Percentiles rank a stretch among this genome's conserved stretches.
These are phyloP conservation scores for Wakefieldia striispora DNA, from an alignment of 768 basidiomycete species.

Conservation along the genomic window DNA sequence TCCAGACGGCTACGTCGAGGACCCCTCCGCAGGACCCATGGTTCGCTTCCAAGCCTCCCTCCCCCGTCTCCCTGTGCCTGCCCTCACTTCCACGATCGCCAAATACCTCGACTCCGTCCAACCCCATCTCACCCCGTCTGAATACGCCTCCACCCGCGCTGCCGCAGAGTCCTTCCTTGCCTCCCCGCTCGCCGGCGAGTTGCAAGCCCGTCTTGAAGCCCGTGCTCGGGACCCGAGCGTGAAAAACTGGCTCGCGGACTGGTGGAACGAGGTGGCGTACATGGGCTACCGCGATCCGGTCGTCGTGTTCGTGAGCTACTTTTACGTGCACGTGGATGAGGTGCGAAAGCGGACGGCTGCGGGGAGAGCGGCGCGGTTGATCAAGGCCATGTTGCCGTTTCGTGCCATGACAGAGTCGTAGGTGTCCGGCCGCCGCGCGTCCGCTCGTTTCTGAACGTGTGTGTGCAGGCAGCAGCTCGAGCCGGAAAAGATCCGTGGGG, in stretches of 20 bases:
- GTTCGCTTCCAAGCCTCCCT: slow-evolving; percentile 71
- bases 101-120: slow-evolving; percentile 88
- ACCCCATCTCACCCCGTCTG: slow-evolving; percentile 68
- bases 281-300: slow-evolving; percentile 89
- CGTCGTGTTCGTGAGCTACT: slow-evolving; percentile 92
- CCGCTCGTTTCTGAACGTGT: neutral
- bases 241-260: slow-evolving; percentile 89
- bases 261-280: slow-evolving; percentile 97
- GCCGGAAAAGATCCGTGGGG: slow-evolving; percentile 79
- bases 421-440: slow-evolving; percentile 1
- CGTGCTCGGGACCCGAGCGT: slow-evolving; percentile 60
- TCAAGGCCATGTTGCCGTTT: slow-evolving; percentile 87
- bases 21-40: slow-evolving; percentile 63
- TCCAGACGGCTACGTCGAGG: slow-evolving; percentile 49
- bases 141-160: slow-evolving; percentile 55
- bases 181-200: slow-evolving; percentile 63
- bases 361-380: slow-evolving; percentile 72
- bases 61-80: slow-evolving; percentile 79
- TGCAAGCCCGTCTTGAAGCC: slow-evolving; percentile 76
- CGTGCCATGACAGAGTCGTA: slow-evolving; percentile 80
- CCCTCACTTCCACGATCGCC: slow-evolving; percentile 73
- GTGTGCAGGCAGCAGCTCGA: slow-evolving; percentile 64
- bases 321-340: slow-evolving; percentile 84
- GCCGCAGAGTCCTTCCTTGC: slow-evolving; percentile 66
- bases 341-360: slow-evolving; percentile 51